Conservation (phyloP, 331 rosid species). For the Cydonia oblonga region DNA sequence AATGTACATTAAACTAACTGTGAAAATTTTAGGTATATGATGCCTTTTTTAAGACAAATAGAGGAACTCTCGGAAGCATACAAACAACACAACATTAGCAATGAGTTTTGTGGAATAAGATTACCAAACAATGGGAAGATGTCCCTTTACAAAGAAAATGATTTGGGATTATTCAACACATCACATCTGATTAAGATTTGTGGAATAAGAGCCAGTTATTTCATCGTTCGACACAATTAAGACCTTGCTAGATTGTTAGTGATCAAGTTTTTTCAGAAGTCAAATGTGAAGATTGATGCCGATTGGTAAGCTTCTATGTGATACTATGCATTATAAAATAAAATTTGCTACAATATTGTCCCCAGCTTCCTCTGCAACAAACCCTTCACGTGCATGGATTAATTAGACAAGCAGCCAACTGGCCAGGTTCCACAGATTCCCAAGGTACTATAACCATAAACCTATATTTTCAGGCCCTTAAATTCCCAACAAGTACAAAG, state of each 20-base stretch:
- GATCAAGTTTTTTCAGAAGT: not conserved
- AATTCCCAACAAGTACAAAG: not conserved
- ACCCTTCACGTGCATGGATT: not conserved
- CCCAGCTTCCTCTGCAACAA: conserved; percentile 3
- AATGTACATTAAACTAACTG: not conserved
- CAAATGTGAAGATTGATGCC: not conserved
- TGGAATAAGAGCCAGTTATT: not conserved
- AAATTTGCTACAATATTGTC: not conserved
- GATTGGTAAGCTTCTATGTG: not conserved
- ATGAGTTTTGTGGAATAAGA: not conserved
- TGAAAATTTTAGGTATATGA: not conserved
- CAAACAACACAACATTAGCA: not conserved
- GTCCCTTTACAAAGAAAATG: not conserved
- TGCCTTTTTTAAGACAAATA: not conserved
- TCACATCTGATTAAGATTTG: not conserved
- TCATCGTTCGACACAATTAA: not conserved
- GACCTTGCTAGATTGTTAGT: not conserved
- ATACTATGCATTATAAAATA: not conserved
- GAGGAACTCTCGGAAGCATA: not conserved
- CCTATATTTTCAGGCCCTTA: conserved; percentile 28
- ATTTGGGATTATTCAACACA: not conserved
- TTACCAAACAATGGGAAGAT: not conserved
- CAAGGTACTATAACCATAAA: not conserved
- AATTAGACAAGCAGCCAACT: not conserved
- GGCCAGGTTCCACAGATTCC: not conserved